Base-by-base conservation (phyloP, 169 alveolate genomes). In the Plasmodium coatneyi region DNA sequence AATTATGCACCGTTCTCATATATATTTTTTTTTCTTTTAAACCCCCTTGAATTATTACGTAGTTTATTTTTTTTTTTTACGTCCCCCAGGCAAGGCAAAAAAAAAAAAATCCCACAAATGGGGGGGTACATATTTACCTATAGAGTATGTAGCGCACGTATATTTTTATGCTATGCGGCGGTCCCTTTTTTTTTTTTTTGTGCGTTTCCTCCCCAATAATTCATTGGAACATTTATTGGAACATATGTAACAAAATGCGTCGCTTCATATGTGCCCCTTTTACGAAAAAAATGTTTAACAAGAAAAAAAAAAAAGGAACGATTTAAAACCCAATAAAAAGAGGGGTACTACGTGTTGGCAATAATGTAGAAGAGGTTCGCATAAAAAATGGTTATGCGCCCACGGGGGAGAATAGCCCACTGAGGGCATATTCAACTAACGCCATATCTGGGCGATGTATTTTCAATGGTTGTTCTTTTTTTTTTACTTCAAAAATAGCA, bases 41-140 rank as follows among this genome's bases (percentile, higher is more conserved):
- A 82, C 92, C 92, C 92, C 92, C 72, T 82, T 82, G 81, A 82
- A 49, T 10, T 82, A 56, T 16, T 36, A 72, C 41, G 32, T 72
- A 22, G 10, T 32, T 32, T 32, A 1, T 32, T 72, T 32, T 72
- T 32, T 32, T 82, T 66, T 28, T 82, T n/a, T n/a, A 19, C 80
- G 9, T 81, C 39, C 39, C 71, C 2, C 66, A 25, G 41, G 52
- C 9, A 14, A 30, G 49, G 66, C 54, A 80, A 80, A 46, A 46
- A 12, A 46, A 46, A 46, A 12, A 46, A 46, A 46, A 46, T 43
- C 56, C 56, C 16, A 46, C 56, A 46, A 12, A 46, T 12, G 56
- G 56, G 56, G 56, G 14, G 49, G 2, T 0, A 0, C 6, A 41
- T 41, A 46, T 46, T 10, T 46, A 46, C 56, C 56, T 46, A 46